Evolutionary conservation across 331 rosid species (phyloP), one percentile per base, ranked within the genome.

Genomic region (Pyracantha coccinea): DNA sequence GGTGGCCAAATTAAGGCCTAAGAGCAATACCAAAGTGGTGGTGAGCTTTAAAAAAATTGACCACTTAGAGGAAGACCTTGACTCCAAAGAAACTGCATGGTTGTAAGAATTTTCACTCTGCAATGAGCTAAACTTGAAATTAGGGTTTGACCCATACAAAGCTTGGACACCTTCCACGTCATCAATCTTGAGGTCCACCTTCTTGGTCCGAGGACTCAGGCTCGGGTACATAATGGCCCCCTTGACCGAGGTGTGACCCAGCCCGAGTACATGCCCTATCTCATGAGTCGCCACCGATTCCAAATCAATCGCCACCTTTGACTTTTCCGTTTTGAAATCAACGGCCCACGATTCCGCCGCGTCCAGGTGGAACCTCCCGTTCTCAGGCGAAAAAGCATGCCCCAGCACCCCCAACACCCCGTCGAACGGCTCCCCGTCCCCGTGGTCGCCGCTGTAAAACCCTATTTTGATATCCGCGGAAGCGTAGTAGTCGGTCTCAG

Each of bases 281-380:
- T 94, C 99, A 74, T 94, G 99, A 38, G 97, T 94, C 4, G 84
- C 96, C 72, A 94, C 99, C 16, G 99, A 94, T 76, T 94, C 99
- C 81, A 94, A 74, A 83, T 94, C 97, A 78, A 94, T 85, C 41
- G 99, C 99, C 27, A 84, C 90, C 76, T 72, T 91, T 21, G 99
- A 94, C 69, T 73, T 68, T 0, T 87, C 96, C 0, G 24, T 72
- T 2, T 81, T 38, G 25, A 94, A 82, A 77, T 94, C 96, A 47
- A 94, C 84, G 84, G 97, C 80, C 99, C 99, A 94, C 19, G 83
- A 24, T 81, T 94, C 99, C 3, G 91, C 90, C 2, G 89, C 91
- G 74, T 94, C 99, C 13, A 94, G 86, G 78, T 94, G 99, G 73
- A 94, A 84, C 69, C 97, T 85, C 66, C 99, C 99, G 72, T 89